Evolutionary conservation across 1,284 basidiomycete genomes (phyloP).

Genomic region (Schizophyllum amplum): DNA sequence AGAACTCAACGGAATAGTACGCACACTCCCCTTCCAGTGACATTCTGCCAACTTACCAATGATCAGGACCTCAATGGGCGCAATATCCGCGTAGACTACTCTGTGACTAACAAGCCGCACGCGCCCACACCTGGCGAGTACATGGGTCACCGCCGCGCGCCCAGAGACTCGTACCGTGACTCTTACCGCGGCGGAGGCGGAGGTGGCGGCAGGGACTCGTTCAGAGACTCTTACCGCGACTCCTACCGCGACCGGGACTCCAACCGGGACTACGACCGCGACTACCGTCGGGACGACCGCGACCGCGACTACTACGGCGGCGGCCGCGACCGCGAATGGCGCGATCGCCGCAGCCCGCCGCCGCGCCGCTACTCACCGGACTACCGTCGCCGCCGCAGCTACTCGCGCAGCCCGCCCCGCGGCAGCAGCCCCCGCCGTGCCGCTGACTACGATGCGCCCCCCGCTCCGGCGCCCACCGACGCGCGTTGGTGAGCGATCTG

Average conservation of each 20-base stretch:
- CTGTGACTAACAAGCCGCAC: constrained; percentile 89
- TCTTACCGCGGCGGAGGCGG: constrained; percentile 34
- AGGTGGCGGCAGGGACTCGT: constrained; percentile 30
- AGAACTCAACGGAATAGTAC: constrained; percentile 86
- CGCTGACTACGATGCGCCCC: constrained; percentile 39
- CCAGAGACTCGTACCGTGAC: constrained; percentile 38
- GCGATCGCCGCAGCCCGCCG: constrained; percentile 59
- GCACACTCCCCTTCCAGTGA: constrained; percentile 24
- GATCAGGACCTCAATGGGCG: constrained; percentile 87
- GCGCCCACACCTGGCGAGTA: constrained; percentile 97
- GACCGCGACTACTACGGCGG: constrained; percentile 45
- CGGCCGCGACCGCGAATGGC: constrained; percentile 49
- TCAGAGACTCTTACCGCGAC: constrained; percentile 28
- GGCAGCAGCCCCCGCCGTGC: constrained; percentile 58
- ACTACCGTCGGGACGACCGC: constrained; percentile 32
- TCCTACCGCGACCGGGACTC: constrained; percentile 33
- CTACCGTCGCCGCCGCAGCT: constrained; percentile 63
- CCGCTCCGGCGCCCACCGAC: constrained; percentile 21
- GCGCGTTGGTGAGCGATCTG: constrained; percentile 8
- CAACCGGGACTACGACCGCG: constrained; percentile 42
- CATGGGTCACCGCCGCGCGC: constrained; percentile 78
- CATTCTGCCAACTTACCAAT: constrained; percentile 10
- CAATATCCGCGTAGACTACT: constrained; percentile 94
- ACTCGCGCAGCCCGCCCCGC: constrained; percentile 70
- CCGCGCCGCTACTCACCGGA: constrained; percentile 63